Conservation (phyloP, 192 early-diverging fungal genomes). For the Backusella mclennaniae region DNA sequence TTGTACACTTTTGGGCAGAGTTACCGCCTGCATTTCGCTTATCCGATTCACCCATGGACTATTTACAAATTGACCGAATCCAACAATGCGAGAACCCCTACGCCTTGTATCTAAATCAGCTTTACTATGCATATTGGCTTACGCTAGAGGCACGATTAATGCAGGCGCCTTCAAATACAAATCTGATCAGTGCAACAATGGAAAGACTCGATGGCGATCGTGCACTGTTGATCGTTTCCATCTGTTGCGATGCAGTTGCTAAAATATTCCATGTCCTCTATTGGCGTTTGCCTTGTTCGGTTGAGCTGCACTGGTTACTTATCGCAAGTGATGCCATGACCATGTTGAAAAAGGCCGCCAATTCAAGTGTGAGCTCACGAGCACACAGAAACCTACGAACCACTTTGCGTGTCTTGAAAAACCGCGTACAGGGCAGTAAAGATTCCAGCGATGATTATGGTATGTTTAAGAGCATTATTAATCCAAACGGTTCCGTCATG, state of each 20-base stretch:
- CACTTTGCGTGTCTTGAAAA: constrained; percentile 7
- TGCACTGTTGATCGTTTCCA: constrained; percentile 18
- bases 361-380: not conserved
- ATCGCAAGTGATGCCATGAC: constrained; percentile 28
- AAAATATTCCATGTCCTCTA: constrained; percentile 14
- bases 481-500: not conserved
- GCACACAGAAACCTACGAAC: constrained; percentile 10
- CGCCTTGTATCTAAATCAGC: constrained; percentile 17
- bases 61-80: constrained; percentile 16
- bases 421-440: not conserved
- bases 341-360: constrained; percentile 11
- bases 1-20: constrained; percentile 15
- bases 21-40: constrained; percentile 13
- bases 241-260: constrained; percentile 24
- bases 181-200: constrained; percentile 11
- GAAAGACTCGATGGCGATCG: constrained; percentile 12
- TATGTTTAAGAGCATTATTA: not conserved
- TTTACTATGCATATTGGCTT: constrained; percentile 27
- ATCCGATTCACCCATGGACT: constrained; percentile 18
- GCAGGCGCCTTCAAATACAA: constrained; percentile 8
- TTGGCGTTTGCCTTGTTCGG: constrained; percentile 11
- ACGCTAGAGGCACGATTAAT: constrained; percentile 19
- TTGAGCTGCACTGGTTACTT: constrained; percentile 17
- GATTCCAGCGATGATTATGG: not conserved
- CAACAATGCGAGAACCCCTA: constrained; percentile 17